These are phyloP conservation scores for Trebouxia sp. DNA, from an alignment of 139 green algal species.

Conservation along the genomic window DNA sequence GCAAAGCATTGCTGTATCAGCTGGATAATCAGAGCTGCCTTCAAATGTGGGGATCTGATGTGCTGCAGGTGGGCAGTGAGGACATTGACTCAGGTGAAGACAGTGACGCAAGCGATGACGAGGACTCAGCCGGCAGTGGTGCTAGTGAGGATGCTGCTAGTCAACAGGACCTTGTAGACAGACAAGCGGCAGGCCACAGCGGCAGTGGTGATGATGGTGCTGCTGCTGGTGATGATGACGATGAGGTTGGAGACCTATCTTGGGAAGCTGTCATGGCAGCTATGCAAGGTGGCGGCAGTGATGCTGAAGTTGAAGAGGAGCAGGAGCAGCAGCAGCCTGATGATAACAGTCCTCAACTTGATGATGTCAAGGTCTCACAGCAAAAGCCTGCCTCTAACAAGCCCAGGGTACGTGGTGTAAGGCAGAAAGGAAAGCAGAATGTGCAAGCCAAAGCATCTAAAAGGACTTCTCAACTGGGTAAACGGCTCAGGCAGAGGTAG, in stretches of 20 bases:
- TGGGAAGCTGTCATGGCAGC: conserved; percentile 87
- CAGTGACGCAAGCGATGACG: conserved; percentile 73
- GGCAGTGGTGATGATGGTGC: neutral
- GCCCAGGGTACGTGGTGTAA: neutral
- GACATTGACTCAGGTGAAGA: conserved; percentile 70
- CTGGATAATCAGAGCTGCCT: too few species aligned
- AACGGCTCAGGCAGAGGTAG: neutral
- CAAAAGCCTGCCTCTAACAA: neutral
- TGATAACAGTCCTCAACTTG: neutral
- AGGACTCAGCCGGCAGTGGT: too few species aligned
- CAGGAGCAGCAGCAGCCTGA: neutral
- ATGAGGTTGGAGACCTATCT: conserved; percentile 50
- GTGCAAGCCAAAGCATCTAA: neutral
- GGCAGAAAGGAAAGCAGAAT: too few species aligned
- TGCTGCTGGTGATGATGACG: neutral
- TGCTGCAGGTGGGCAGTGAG: neutral
- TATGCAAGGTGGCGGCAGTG: conserved; percentile 48
- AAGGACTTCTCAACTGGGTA: neutral
- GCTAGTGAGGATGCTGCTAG: neutral
- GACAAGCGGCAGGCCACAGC: neutral
- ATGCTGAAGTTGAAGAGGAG: conserved; percentile 1
- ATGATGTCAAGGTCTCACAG: neutral
- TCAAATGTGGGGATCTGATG: too few species aligned
- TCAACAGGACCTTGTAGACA: too few species aligned
- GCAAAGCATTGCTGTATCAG: too few species aligned